Conservation (phyloP, 2,329 filamentous ascomycete species). For the Aspergillus texensis region DNA sequence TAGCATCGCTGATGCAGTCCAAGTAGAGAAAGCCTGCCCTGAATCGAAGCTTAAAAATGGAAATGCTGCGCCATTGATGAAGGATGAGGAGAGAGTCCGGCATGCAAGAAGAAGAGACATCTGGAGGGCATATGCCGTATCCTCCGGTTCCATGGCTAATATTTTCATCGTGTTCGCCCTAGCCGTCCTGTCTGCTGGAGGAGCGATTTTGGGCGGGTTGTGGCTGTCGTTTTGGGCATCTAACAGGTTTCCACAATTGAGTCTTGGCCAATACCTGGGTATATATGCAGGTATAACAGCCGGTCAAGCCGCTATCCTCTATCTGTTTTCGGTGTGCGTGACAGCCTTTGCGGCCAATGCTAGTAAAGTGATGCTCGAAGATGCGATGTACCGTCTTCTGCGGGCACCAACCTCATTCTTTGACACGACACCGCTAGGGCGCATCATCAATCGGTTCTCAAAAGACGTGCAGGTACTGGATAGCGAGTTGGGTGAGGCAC, state of each 20-base stretch:
- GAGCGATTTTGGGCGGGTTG: not conserved
- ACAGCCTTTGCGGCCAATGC: conserved; percentile 79
- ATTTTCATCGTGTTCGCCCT: not conserved
- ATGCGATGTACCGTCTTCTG: conserved; percentile 75
- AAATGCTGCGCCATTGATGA: not conserved
- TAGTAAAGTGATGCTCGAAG: conserved; percentile 78
- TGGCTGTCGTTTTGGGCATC: not conserved
- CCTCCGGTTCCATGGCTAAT: not conserved
- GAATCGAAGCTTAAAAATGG: no score
- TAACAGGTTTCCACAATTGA: not conserved
- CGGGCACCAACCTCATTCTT: conserved; percentile 84
- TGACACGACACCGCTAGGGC: conserved; percentile 91
- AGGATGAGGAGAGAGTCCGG: not conserved
- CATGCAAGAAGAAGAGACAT: not conserved
- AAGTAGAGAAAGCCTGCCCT: no score
- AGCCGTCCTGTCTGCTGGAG: not conserved
- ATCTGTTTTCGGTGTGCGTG: conserved; percentile 75
- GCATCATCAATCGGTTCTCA: conserved; percentile 95
- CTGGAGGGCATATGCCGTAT: not conserved
- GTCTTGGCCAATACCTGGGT: conserved; percentile 69
- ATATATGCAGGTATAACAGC: conserved; percentile 72
- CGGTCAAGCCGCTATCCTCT: conserved; percentile 73
- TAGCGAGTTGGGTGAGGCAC: not conserved
- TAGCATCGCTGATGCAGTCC: no score
- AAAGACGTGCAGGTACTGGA: not conserved